Evolutionary conservation across 352 stramenopile species (phyloP).

Genomic region (Phytophthora boehmeriae): DNA sequence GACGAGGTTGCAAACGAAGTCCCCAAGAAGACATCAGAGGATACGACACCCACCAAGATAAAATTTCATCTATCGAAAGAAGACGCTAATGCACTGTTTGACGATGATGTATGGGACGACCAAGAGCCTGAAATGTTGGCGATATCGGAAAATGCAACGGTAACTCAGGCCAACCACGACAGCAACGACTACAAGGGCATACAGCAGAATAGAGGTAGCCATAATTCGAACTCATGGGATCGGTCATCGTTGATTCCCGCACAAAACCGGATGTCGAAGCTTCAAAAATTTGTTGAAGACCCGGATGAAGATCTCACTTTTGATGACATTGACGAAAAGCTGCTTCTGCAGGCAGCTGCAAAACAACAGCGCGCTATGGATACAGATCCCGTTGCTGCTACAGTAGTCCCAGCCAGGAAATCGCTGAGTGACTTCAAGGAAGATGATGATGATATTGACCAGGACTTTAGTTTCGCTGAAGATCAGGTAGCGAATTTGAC

Average conservation of each 20-base stretch:
- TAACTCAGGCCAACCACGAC: constrained; percentile 5
- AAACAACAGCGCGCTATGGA: constrained; percentile 39
- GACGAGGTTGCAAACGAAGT: constrained; percentile 4
- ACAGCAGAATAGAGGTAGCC: constrained; percentile 9
- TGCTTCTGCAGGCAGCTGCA: constrained; percentile 51
- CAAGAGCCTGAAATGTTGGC: constrained; percentile 27
- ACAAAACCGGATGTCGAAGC: constrained; percentile 67
- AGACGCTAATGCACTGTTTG: constrained; percentile 70
- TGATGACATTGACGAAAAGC: constrained; percentile 75
- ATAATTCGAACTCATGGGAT: constrained; percentile 54
- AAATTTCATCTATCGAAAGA: constrained; percentile 80
- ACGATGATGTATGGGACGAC: constrained; percentile 79
- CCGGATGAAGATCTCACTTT: constrained; percentile 65
- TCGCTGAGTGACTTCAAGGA: constrained; percentile 36
- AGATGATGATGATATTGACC: constrained; percentile 25
- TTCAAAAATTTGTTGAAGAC: constrained; percentile 78
- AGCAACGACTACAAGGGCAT: constrained; percentile 9
- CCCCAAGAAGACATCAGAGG: constrained; percentile 8
- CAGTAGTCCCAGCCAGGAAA: constrained; percentile 22
- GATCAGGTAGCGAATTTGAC: constrained; percentile 22
- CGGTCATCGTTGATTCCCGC: constrained; percentile 63
- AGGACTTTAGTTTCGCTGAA: constrained; percentile 30
- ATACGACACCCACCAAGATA: constrained; percentile 19
- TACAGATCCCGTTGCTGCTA: constrained; percentile 9
- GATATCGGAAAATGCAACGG: constrained; percentile 2